These are phyloP conservation scores for Hypoxylon sp. DNA, from an alignment of 2,329 filamentous ascomycete species.

Conservation along the genomic window DNA sequence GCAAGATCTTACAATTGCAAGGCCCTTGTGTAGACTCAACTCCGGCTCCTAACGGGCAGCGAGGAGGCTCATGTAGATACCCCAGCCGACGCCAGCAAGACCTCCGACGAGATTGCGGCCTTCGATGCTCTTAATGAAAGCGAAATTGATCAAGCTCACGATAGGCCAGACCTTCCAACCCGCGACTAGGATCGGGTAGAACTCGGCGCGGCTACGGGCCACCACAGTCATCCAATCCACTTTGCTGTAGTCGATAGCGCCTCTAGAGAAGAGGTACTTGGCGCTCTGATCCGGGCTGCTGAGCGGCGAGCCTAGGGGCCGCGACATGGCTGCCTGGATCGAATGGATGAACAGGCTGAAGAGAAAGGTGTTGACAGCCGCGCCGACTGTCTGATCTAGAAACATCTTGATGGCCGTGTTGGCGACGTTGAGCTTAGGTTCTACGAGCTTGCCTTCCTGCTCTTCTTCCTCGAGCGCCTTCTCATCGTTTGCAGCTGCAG, in stretches of 20 bases:
- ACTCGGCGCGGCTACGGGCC: conserved; percentile 66
- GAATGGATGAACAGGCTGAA: conserved; percentile 69
- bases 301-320: conserved; percentile 51
- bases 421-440: conserved; percentile 69
- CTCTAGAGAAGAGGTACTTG: conserved; percentile 51
- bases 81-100: conserved; percentile 80
- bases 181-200: conserved; percentile 75
- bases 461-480: conserved; percentile 58
- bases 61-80: conserved; percentile 79
- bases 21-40: background rate
- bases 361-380: conserved; percentile 73
- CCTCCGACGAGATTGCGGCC: conserved; percentile 79
- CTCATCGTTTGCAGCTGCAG: conserved; percentile 59
- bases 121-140: conserved; percentile 77
- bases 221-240: conserved; percentile 64
- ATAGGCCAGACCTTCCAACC: conserved; percentile 81
- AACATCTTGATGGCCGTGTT: conserved; percentile 78
- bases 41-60: conserved; percentile 55
- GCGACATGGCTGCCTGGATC: conserved; percentile 65
- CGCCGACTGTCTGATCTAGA: conserved; percentile 78
- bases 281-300: conserved; percentile 56
- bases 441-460: conserved; percentile 58
- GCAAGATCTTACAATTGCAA: background rate
- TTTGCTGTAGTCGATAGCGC: conserved; percentile 61
- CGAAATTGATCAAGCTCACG: conserved; percentile 79